phyloP scores from a whole-genome alignment of 2,329 filamentous ascomycete genomes.

The Aspergillus amoenus region DNA sequence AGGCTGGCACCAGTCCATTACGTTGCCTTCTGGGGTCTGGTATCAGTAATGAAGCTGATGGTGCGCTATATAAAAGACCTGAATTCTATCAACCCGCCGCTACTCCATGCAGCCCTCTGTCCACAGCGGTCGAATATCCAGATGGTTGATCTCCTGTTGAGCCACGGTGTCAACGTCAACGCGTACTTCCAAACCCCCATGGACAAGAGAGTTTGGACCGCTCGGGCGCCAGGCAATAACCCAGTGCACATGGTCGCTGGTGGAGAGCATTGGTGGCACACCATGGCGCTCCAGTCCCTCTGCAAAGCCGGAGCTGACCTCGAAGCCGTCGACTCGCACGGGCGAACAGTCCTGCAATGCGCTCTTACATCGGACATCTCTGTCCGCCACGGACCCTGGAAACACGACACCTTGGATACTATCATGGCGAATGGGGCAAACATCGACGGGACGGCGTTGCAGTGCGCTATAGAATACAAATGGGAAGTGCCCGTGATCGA shows the following conservation, averaged over 20 bases:
- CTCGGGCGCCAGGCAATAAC: neutral
- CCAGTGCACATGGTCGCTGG: neutral
- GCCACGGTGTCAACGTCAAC: neutral
- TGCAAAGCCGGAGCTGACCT: conserved; percentile 1
- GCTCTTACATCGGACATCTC: neutral
- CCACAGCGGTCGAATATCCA: neutral
- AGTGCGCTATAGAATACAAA: neutral
- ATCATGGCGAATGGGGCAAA: neutral
- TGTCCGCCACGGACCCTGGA: neutral
- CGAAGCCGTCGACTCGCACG: neutral
- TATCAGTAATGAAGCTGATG: neutral
- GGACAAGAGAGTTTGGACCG: neutral
- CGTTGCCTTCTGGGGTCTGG: neutral
- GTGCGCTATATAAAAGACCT: neutral
- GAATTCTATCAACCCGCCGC: neutral
- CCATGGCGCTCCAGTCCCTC: neutral
- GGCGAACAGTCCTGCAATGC: neutral
- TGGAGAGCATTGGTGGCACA: conserved; percentile 1
- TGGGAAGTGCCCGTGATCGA: neutral
- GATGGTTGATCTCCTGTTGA: neutral
- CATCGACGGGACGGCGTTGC: neutral
- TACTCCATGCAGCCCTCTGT: neutral
- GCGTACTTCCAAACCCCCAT: neutral
- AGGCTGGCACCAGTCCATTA: conserved; percentile 3
- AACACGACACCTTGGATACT: neutral